Evolutionary conservation across 495 filamentous ascomycete species (phyloP).

Genomic region (Parachaetomium inaequale): DNA sequence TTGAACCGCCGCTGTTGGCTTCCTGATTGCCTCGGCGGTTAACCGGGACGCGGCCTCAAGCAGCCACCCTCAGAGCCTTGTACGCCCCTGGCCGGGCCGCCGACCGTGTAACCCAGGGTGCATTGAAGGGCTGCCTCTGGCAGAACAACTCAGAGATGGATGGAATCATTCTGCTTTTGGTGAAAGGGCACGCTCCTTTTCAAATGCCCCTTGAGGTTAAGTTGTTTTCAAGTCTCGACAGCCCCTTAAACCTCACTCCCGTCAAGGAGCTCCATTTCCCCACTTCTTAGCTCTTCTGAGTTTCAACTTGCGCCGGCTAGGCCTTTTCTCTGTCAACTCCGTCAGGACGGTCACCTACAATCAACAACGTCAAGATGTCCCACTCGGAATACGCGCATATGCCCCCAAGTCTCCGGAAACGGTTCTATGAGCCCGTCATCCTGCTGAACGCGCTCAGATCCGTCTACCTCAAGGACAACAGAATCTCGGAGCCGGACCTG

Average conservation of each 20-base stretch:
- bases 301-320: too few species aligned
- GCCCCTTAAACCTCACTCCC: too few species aligned
- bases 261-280: not conserved
- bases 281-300: not conserved
- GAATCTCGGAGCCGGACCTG: constrained; percentile 15
- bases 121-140: not conserved
- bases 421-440: constrained; percentile 27
- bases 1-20: not conserved
- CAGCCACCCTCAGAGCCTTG: not conserved
- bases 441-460: constrained; percentile 16
- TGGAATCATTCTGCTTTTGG: not conserved
- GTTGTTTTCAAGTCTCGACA: not conserved
- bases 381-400: not conserved
- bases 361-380: not conserved
- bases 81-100: not conserved
- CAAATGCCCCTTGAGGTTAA: not conserved
- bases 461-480: not conserved
- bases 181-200: not conserved
- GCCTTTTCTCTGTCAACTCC: not conserved
- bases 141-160: not conserved
- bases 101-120: not conserved
- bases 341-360: not conserved
- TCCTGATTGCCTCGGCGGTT: not conserved
- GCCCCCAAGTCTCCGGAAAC: constrained; percentile 10
- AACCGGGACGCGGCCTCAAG: not conserved